Conservation (phyloP, 495 filamentous ascomycete genomes). For the Penicillium steckii region DNA sequence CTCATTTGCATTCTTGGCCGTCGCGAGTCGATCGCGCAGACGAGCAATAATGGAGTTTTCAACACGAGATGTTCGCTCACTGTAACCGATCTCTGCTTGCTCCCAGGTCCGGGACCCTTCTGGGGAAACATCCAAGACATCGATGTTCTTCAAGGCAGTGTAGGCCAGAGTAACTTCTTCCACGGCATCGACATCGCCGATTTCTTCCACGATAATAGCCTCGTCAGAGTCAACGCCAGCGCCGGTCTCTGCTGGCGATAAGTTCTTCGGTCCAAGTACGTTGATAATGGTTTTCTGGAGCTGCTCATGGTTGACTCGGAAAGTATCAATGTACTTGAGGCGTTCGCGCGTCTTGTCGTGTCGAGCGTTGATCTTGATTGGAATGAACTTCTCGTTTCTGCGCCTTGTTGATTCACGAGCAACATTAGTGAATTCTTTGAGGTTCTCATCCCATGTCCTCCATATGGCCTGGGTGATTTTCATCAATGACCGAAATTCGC, state of each 20-base stretch:
- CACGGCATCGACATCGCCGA: slow-evolving; percentile 97
- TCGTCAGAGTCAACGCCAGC: slow-evolving; percentile 51
- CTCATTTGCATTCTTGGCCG: slow-evolving; percentile 93
- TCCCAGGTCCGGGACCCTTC: slow-evolving; percentile 91
- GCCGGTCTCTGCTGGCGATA: slow-evolving; percentile 43
- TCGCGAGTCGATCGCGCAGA: slow-evolving; percentile 87
- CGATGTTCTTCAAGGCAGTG: slow-evolving; percentile 87
- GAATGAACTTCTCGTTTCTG: slow-evolving; percentile 94
- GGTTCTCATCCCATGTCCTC: slow-evolving; percentile 87
- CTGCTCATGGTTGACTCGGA: slow-evolving; percentile 95
- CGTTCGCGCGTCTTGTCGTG: slow-evolving; percentile 86
- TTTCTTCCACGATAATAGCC: slow-evolving; percentile 78
- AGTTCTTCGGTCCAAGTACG: slow-evolving; percentile 73
- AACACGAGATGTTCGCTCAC: slow-evolving; percentile 91
- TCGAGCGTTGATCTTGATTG: slow-evolving; percentile 86
- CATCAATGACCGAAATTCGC: slow-evolving; percentile 85
- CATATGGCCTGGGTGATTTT: slow-evolving; percentile 80
- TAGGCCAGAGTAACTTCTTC: slow-evolving; percentile 94
- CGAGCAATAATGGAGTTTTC: slow-evolving; percentile 99
- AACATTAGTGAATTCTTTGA: slow-evolving; percentile 97
- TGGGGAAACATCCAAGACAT: slow-evolving; percentile 85
- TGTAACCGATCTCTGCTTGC: slow-evolving; percentile 90
- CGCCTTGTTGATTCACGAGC: slow-evolving; percentile 89
- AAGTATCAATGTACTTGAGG: slow-evolving; percentile 87
- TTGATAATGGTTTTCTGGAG: slow-evolving; percentile 93